Percentiles rank a stretch among this genome's conserved stretches.
Evolutionary conservation across 192 early-diverging fungal species (phyloP).

Genomic region (Tieghemiomyces parasiticus): DNA sequence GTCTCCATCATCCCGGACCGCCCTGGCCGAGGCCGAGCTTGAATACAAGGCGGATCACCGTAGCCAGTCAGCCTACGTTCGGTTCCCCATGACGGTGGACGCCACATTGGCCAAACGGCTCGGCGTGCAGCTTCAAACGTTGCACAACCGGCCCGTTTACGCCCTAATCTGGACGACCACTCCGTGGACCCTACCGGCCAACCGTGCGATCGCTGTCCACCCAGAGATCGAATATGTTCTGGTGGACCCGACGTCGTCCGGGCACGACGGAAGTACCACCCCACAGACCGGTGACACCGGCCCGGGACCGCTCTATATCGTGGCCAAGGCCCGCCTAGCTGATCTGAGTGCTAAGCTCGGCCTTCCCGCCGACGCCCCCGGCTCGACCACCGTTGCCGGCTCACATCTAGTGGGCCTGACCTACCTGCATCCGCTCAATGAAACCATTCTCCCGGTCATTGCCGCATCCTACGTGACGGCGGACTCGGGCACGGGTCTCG

Average conservation of each 20-base stretch:
- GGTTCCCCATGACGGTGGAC: slow-evolving; percentile 27
- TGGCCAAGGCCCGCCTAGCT: slow-evolving; percentile 16
- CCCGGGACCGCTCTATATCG: slow-evolving; percentile 9
- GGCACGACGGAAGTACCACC: no score
- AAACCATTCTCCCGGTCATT: slow-evolving; percentile 33
- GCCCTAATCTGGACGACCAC: slow-evolving; percentile 67
- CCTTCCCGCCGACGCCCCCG: background rate
- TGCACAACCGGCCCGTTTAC: slow-evolving; percentile 7
- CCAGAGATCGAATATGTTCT: slow-evolving; percentile 43
- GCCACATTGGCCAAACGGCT: background rate
- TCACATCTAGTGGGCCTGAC: slow-evolving; percentile 31
- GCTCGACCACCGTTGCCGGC: slow-evolving; percentile 19
- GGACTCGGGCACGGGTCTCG: slow-evolving; percentile 64
- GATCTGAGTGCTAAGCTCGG: slow-evolving; percentile 13
- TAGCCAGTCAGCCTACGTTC: slow-evolving; percentile 56
- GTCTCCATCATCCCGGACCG: slow-evolving; percentile 70
- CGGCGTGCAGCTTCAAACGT: background rate
- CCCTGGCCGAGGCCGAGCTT: slow-evolving; percentile 65
- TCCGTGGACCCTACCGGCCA: slow-evolving; percentile 69
- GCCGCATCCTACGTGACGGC: slow-evolving; percentile 47
- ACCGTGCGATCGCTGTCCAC: slow-evolving; percentile 52
- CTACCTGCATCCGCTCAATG: slow-evolving; percentile 40
- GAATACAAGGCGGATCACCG: slow-evolving; percentile 65
- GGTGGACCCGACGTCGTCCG: slow-evolving; percentile 15
- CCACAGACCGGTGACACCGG: background rate